These are phyloP conservation scores for Martiniozyma asiatica DNA, from an alignment of 1,139 yeast species.

Conservation along the genomic window DNA sequence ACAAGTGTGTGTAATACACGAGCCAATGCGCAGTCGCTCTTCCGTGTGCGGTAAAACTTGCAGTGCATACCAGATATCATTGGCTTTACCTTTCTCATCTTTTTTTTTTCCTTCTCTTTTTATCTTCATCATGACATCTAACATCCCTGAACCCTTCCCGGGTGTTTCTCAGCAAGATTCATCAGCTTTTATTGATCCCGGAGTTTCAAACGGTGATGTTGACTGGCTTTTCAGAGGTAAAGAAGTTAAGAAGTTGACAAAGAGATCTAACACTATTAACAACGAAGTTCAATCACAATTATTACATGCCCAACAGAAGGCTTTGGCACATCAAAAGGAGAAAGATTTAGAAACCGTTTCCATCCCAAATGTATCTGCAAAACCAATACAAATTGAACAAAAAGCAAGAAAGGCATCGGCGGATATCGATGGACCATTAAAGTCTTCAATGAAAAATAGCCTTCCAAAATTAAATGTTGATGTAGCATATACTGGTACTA, in stretches of 20 bases:
- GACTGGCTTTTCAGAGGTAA: slow-evolving; percentile 67
- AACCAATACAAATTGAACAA: slow-evolving; percentile 3
- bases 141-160: slow-evolving; percentile 3
- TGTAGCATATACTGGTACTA: slow-evolving; percentile 7
- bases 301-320: slow-evolving; percentile 18
- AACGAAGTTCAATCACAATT: slow-evolving; percentile 21
- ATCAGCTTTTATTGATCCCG: slow-evolving; percentile 23
- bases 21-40: no score
- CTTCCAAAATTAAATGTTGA: slow-evolving; percentile 9
- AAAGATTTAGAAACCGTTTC: slow-evolving; percentile 1
- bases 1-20: no score
- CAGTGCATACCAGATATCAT: no score
- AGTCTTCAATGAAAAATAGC: slow-evolving; percentile 12
- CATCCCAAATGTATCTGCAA: neutral
- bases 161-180: slow-evolving; percentile 2
- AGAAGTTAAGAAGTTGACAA: slow-evolving; percentile 41
- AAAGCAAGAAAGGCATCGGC: neutral
- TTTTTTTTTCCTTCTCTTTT: neutral
- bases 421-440: slow-evolving; percentile 7
- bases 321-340: slow-evolving; percentile 9
- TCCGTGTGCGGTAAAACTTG: no score
- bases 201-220: slow-evolving; percentile 62
- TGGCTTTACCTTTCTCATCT: no score
- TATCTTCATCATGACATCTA: slow-evolving; percentile 1
- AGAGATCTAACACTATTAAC: slow-evolving; percentile 25